These are phyloP conservation scores for Linderniella brevidens DNA, from an alignment of 257 asterid species.

Conservation along the genomic window DNA sequence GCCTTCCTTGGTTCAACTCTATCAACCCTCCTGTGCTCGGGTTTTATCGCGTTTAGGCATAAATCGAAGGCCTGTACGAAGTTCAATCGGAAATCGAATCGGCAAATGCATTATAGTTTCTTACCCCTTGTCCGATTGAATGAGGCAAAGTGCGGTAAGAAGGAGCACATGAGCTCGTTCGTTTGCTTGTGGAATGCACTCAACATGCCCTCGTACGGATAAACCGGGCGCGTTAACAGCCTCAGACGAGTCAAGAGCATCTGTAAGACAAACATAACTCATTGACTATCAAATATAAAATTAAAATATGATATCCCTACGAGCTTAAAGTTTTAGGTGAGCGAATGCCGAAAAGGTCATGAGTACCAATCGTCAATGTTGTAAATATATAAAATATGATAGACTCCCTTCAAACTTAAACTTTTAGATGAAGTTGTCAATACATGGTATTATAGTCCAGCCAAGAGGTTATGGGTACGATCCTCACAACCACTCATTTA, in stretches of 20 bases:
- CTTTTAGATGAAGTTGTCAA: no score
- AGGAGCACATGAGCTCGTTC: constrained; percentile 79
- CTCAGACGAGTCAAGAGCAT: constrained; percentile 83
- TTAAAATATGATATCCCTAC: background rate
- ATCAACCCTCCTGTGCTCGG: constrained; percentile 67
- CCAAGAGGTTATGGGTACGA: no score
- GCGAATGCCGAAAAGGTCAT: no score
- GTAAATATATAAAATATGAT: no score
- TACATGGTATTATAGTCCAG: no score
- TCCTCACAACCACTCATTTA: no score
- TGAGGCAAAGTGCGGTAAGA: constrained; percentile 59
- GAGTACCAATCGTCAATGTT: no score
- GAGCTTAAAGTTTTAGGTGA: background rate
- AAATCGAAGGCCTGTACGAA: background rate
- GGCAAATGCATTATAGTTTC: no score
- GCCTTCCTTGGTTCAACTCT: constrained; percentile 75
- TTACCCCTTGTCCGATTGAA: constrained; percentile 80
- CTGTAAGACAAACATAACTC: constrained; percentile 16
- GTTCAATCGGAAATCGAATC: background rate
- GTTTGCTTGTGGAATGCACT: constrained; percentile 86
- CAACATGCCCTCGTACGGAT: constrained; percentile 89
- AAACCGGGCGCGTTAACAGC: constrained; percentile 83
- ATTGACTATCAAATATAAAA: background rate
- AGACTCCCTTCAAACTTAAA: no score
- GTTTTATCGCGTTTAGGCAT: background rate